Conservation (phyloP, 495 filamentous ascomycete genomes). For the Achaetomiella virescens region DNA sequence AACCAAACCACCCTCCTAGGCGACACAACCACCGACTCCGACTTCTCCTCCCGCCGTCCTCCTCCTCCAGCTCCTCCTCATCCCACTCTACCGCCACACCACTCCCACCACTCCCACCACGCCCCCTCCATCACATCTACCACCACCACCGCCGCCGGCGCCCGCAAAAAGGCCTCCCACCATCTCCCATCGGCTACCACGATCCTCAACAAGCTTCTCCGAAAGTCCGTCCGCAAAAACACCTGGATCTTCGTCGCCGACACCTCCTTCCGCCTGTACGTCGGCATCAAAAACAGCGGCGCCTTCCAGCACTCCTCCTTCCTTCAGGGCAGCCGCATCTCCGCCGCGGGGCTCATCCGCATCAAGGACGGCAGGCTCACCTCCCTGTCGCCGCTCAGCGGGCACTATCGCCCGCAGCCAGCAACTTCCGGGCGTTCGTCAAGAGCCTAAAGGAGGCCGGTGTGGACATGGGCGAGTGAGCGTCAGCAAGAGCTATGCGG, state of each 20-base stretch:
- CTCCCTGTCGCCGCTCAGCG: slow-evolving; percentile 53
- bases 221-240: slow-evolving; percentile 64
- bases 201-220: slow-evolving; percentile 64
- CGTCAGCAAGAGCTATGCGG: slow-evolving; percentile 73
- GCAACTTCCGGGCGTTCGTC: slow-evolving; percentile 77
- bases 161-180: slow-evolving; percentile 46
- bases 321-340: slow-evolving; percentile 71
- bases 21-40: slow-evolving; percentile 17
- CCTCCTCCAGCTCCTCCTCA: slow-evolving; percentile 10
- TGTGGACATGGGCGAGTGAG: slow-evolving; percentile 72
- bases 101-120: background rate
- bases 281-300: slow-evolving; percentile 84
- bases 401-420: slow-evolving; percentile 76
- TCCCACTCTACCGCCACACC: background rate
- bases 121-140: slow-evolving; percentile 10
- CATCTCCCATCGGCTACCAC: slow-evolving; percentile 58
- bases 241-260: slow-evolving; percentile 92
- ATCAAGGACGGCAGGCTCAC: slow-evolving; percentile 70
- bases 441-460: slow-evolving; percentile 62
- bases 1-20: slow-evolving; percentile 19
- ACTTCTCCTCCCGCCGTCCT: slow-evolving; percentile 2
- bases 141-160: slow-evolving; percentile 44
- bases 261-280: slow-evolving; percentile 78
- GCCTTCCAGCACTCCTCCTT: slow-evolving; percentile 90
- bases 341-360: slow-evolving; percentile 78